A percentile compares a stretch with the other conserved stretches of the same genome.
Conservation (phyloP, 73 alveolate genomes). For the Paramecium tetraurelia region DNA sequence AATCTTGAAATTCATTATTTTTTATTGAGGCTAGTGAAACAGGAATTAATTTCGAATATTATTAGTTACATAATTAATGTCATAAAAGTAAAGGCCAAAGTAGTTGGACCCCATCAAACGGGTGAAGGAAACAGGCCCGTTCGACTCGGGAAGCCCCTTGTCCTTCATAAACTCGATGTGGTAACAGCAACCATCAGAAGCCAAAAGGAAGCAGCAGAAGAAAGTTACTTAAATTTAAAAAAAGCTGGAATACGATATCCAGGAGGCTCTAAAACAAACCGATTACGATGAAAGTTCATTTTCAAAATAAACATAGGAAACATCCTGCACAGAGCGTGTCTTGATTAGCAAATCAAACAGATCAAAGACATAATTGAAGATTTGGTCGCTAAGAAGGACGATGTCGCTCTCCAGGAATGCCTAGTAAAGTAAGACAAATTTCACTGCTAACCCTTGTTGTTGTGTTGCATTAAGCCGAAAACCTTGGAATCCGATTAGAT, state of each 20-base stretch:
- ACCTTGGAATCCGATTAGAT: neutral
- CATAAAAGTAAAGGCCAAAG: neutral
- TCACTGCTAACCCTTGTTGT: constrained; percentile 10
- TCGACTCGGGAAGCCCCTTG: neutral
- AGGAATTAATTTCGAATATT: neutral
- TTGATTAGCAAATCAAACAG: neutral
- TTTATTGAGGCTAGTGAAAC: neutral
- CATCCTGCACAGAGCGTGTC: constrained; percentile 2
- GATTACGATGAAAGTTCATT: constrained; percentile 23
- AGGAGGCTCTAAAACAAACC: neutral
- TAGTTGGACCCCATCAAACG: neutral
- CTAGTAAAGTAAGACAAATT: constrained; percentile 28
- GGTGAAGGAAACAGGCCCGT: neutral
- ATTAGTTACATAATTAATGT: neutral
- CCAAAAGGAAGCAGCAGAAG: neutral
- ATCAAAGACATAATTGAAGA: neutral
- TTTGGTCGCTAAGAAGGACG: neutral
- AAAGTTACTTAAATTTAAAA: neutral
- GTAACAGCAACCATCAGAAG: neutral
- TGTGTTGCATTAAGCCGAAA: constrained; percentile 35
- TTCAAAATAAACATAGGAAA: neutral
- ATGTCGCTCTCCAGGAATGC: neutral
- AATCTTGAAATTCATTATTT: neutral
- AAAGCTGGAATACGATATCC: neutral
- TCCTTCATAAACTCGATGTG: neutral